Evolutionary conservation across 140 eudicot species (phyloP).

Genomic region (Bidens hawaiensis): DNA sequence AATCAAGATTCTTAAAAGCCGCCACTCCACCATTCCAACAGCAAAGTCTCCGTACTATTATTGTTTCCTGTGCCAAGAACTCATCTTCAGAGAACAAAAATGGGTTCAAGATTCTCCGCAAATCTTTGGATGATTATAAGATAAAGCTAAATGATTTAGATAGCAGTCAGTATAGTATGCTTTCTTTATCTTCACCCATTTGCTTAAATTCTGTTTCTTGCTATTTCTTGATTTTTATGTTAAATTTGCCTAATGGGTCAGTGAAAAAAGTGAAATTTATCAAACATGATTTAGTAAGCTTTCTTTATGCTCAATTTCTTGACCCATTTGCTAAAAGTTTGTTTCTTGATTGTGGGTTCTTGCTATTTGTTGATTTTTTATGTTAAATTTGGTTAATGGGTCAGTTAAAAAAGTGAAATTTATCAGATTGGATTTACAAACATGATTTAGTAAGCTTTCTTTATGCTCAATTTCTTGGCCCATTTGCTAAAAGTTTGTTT

Average conservation of each 20-base stretch:
- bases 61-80: conserved; percentile 41
- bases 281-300: neutral
- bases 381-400: no score
- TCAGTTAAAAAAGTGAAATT: no score
- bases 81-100: conserved; percentile 40
- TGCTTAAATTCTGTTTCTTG: conserved; percentile 9
- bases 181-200: neutral
- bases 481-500: no score
- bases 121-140: conserved; percentile 37
- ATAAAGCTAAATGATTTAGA: conserved; percentile 53
- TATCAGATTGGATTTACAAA: no score
- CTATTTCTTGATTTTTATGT: neutral
- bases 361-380: no score
- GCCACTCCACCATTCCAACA: neutral
- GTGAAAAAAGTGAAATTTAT: conserved; percentile 4
- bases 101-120: conserved; percentile 45
- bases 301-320: no score
- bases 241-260: conserved; percentile 11
- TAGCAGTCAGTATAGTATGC: conserved; percentile 46
- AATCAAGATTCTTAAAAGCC: neutral
- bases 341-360: no score
- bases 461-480: no score
- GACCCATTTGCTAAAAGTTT: no score
- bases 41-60: conserved; percentile 20
- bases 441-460: no score